Conservation (phyloP, 768 basidiomycete genomes). For the Lanmaoa pseudosensibilis region DNA sequence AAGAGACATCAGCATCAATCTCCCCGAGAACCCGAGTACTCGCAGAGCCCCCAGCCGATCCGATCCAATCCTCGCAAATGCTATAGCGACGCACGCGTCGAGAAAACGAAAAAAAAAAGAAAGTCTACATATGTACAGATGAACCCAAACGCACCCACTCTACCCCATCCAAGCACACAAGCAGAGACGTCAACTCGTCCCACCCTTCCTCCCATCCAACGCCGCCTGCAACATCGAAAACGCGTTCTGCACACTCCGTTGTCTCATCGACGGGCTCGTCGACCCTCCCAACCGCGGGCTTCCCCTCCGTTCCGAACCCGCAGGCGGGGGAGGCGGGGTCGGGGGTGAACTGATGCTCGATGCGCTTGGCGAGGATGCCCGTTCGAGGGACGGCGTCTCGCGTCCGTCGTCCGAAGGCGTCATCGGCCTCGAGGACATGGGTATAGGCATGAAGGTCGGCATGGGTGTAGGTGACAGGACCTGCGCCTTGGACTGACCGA, state of each 20-base stretch:
- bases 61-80: background rate
- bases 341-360: constrained; percentile 27
- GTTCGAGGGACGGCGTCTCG: constrained; percentile 28
- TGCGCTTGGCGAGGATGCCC: constrained; percentile 24
- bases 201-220: constrained; percentile 27
- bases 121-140: background rate
- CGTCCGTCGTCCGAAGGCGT: constrained; percentile 38
- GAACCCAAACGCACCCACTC: background rate
- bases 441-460: constrained; percentile 1
- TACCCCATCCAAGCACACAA: background rate
- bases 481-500: constrained; percentile 9
- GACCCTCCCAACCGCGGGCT: constrained; percentile 18
- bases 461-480: constrained; percentile 1
- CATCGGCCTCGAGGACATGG: constrained; percentile 5
- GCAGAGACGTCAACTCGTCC: constrained; percentile 5
- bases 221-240: constrained; percentile 31
- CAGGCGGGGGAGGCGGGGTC: constrained; percentile 25
- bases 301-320: constrained; percentile 17
- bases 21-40: background rate
- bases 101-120: background rate
- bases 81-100: background rate
- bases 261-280: constrained; percentile 24
- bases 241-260: constrained; percentile 23
- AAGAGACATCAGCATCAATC: background rate
- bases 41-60: background rate